These are phyloP conservation scores for Phytophthora syringae DNA, from an alignment of 352 stramenopile species.

Conservation along the genomic window DNA sequence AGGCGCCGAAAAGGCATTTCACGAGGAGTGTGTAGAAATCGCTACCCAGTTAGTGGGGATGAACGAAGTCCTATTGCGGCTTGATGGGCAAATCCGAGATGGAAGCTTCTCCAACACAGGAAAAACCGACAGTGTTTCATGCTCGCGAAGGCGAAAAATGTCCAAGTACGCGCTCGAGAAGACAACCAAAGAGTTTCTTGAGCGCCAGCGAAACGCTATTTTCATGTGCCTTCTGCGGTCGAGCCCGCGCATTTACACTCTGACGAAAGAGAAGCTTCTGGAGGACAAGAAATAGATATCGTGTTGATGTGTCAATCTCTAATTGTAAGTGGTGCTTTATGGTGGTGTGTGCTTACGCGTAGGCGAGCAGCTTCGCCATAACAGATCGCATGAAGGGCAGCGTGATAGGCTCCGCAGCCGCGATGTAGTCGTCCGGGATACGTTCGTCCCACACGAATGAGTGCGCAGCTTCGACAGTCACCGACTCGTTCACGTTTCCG, in stretches of 20 bases:
- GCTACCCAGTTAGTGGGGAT: constrained; percentile 16
- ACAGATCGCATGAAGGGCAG: constrained; percentile 30
- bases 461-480: constrained; percentile 32
- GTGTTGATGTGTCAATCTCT: background rate
- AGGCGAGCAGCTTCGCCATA: constrained; percentile 32
- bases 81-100: constrained; percentile 6
- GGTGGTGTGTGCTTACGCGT: background rate
- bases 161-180: constrained; percentile 4
- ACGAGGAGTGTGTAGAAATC: constrained; percentile 25
- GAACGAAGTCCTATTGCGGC: constrained; percentile 8
- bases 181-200: constrained; percentile 12
- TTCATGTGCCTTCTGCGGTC: constrained; percentile 19
- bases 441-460: constrained; percentile 45
- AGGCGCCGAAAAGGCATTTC: constrained; percentile 14
- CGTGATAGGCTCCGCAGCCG: constrained; percentile 25
- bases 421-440: constrained; percentile 38
- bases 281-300: background rate
- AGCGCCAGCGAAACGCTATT: constrained; percentile 20
- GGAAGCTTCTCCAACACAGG: background rate
- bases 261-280: constrained; percentile 15
- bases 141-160: background rate
- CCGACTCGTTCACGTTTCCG: constrained; percentile 37
- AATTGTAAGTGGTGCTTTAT: no score
- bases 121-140: background rate
- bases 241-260: constrained; percentile 15